phyloP scores from a whole-genome alignment of 2,329 filamentous ascomycete genomes.

The Stagonosporopsis vannaccii region DNA sequence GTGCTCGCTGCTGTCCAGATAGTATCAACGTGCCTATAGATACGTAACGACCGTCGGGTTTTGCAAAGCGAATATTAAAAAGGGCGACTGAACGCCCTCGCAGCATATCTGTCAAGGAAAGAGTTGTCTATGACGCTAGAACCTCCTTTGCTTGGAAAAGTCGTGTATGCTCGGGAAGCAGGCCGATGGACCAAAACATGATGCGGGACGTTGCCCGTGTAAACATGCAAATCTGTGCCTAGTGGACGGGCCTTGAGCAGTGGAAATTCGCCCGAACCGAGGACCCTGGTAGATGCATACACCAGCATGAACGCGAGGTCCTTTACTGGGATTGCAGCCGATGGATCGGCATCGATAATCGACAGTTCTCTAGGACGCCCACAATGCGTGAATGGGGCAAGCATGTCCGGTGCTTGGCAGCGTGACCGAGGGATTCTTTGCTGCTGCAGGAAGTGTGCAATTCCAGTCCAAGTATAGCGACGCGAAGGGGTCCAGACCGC shows the following conservation, averaged over 20 bases:
- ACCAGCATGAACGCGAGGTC: neutral
- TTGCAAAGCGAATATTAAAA: neutral
- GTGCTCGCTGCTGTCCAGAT: neutral
- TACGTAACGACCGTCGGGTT: neutral
- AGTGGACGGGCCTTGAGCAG: constrained; percentile 3
- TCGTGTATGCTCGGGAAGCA: neutral
- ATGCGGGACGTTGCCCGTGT: neutral
- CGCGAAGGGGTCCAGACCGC: constrained; percentile 6
- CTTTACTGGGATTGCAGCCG: constrained; percentile 2
- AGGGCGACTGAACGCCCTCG: neutral
- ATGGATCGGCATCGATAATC: constrained; percentile 13
- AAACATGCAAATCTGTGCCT: constrained; percentile 26
- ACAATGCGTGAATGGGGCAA: constrained; percentile 11
- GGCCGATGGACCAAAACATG: neutral
- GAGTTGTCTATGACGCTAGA: no score
- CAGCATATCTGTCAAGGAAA: neutral
- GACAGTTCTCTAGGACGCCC: constrained; percentile 4
- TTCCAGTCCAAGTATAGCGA: neutral
- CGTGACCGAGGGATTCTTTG: constrained; percentile 5
- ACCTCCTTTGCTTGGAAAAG: no score
- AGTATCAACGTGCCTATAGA: no score
- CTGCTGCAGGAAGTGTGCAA: constrained; percentile 3
- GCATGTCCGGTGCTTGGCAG: constrained; percentile 9
- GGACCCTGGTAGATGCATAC: neutral
- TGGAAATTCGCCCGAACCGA: constrained; percentile 7